These are phyloP conservation scores for Hirsutella rhossiliensis DNA, from an alignment of 2,329 filamentous ascomycete species.

Conservation along the genomic window DNA sequence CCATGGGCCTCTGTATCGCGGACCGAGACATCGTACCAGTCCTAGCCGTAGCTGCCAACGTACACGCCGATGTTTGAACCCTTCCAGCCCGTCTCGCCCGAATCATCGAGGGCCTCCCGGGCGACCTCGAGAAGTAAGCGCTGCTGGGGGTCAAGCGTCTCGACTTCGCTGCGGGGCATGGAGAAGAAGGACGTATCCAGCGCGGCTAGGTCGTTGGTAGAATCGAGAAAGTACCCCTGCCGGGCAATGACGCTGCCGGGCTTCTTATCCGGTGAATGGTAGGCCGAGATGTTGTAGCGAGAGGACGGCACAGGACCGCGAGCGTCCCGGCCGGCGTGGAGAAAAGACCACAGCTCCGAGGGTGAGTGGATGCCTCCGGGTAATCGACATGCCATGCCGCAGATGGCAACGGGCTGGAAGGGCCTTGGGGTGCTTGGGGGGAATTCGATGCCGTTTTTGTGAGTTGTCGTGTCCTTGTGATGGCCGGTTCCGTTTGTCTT, in stretches of 20 bases:
- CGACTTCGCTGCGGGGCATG: constrained; percentile 12
- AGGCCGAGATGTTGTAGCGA: not conserved
- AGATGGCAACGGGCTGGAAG: not conserved
- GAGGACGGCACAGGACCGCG: not conserved
- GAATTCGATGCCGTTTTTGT: no score
- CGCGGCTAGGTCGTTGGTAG: constrained; percentile 5
- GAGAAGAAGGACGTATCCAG: constrained; percentile 15
- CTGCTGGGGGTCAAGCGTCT: constrained; percentile 19
- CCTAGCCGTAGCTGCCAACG: constrained; percentile 5
- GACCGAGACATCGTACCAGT: constrained; percentile 3
- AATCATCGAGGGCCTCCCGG: constrained; percentile 5
- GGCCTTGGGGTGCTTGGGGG: no score
- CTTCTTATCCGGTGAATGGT: not conserved
- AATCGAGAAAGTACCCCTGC: constrained; percentile 14
- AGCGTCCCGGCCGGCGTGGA: not conserved
- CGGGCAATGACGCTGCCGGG: not conserved
- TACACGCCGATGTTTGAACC: constrained; percentile 5
- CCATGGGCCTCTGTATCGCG: constrained; percentile 4
- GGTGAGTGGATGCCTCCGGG: not conserved
- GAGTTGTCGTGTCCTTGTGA: no score
- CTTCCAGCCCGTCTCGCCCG: constrained; percentile 1
- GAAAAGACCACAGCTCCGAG: not conserved
- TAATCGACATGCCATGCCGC: not conserved
- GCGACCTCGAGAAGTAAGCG: constrained; percentile 17
- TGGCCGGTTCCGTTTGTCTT: no score